A percentile compares a stretch with the other conserved stretches of the same genome.
Evolutionary conservation across 371 early-diverging fungal genomes (phyloP).

Genomic region (Parasitella parasitica): DNA sequence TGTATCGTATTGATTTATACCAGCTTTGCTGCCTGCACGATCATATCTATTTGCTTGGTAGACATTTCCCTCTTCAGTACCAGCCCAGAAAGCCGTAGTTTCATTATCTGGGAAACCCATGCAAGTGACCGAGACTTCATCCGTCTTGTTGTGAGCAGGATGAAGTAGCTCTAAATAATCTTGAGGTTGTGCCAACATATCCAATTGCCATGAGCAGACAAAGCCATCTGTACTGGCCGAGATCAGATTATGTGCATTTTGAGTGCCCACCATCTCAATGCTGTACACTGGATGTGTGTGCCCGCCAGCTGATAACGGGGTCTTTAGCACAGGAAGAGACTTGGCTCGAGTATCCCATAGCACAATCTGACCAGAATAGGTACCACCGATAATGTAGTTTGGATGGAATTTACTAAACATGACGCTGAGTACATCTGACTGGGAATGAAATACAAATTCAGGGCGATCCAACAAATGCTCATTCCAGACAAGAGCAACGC

Average conservation of each 20-base stretch:
- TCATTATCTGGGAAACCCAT: slow-evolving; percentile 92
- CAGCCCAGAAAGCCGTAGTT: slow-evolving; percentile 91
- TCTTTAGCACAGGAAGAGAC: slow-evolving; percentile 78
- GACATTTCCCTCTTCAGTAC: slow-evolving; percentile 92
- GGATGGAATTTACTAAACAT: slow-evolving; percentile 91
- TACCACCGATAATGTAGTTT: slow-evolving; percentile 89
- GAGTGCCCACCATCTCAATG: slow-evolving; percentile 88
- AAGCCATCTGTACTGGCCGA: slow-evolving; percentile 93
- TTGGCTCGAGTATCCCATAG: slow-evolving; percentile 96
- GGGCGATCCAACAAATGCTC: slow-evolving; percentile 84
- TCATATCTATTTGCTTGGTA: slow-evolving; percentile 94
- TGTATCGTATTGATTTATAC: slow-evolving; percentile 81
- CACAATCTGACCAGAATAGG: slow-evolving; percentile 95
- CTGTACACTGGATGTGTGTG: slow-evolving; percentile 97
- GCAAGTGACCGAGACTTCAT: slow-evolving; percentile 90
- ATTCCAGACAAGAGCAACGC: slow-evolving; percentile 94
- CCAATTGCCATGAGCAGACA: slow-evolving; percentile 95
- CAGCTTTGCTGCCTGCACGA: slow-evolving; percentile 94
- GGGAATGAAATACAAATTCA: slow-evolving; percentile 92
- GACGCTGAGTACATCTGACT: slow-evolving; percentile 90
- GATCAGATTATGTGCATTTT: slow-evolving; percentile 90
- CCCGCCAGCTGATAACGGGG: slow-evolving; percentile 87
- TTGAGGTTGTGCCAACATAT: slow-evolving; percentile 95
- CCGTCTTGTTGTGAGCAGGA: slow-evolving; percentile 76
- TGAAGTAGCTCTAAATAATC: slow-evolving; percentile 82